Conservation (phyloP, 2,329 filamentous ascomycete genomes). For the Hypoxylon sp. region DNA sequence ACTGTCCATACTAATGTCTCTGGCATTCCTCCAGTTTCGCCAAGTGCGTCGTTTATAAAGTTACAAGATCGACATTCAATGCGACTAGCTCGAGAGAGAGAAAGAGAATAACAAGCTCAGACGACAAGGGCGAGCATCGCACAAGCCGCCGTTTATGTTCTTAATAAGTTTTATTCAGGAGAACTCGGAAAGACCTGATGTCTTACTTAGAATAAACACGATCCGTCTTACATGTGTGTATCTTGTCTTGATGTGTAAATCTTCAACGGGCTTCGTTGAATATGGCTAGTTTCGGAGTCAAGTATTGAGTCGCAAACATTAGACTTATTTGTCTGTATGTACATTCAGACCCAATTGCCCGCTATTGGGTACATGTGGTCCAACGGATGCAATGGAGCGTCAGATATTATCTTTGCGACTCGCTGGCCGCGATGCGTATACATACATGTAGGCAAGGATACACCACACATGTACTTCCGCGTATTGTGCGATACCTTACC, state of each 20-base stretch:
- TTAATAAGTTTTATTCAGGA: constrained; percentile 5
- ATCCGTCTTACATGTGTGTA: constrained; percentile 21
- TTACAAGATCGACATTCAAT: constrained; percentile 41
- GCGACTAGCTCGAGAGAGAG: constrained; percentile 37
- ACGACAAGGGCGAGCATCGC: constrained; percentile 32
- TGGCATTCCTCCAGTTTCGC: constrained; percentile 41
- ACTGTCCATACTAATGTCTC: constrained; percentile 29
- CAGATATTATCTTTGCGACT: constrained; percentile 39
- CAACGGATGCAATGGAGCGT: constrained; percentile 33
- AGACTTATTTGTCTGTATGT: constrained; percentile 16
- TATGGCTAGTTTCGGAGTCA: constrained; percentile 12
- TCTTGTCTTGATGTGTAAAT: constrained; percentile 12
- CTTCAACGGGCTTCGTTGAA: constrained; percentile 8
- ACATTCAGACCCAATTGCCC: constrained; percentile 26
- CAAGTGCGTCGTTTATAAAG: constrained; percentile 38
- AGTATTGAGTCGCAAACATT: constrained; percentile 37
- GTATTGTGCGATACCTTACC: constrained; percentile 32
- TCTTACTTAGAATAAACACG: constrained; percentile 17
- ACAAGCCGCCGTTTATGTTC: constrained; percentile 26
- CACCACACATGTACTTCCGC: constrained; percentile 36
- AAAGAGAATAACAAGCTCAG: constrained; percentile 34
- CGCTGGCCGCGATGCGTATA: constrained; percentile 34
- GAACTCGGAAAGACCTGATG: constrained; percentile 16
- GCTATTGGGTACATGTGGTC: constrained; percentile 30
- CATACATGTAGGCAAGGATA: constrained; percentile 18